Base-by-base conservation (phyloP, 352 stramenopile species). In the Pelagophyceae sp. region DNA sequence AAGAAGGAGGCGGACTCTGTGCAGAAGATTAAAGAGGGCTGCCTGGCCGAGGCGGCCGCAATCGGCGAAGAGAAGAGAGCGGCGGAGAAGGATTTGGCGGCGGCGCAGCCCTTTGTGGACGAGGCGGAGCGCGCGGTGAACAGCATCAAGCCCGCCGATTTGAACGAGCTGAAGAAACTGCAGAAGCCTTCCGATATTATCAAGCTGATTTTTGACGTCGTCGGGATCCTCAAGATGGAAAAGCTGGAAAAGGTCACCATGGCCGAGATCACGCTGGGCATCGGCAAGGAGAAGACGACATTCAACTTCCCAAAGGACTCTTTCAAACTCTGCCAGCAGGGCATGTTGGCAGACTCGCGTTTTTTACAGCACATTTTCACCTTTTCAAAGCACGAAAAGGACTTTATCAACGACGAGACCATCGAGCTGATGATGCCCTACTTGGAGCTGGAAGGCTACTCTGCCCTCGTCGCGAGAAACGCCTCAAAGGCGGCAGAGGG, bases 121-220 rank as follows among this genome's bases (percentile, higher is more conserved):
- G 90, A 94, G 78, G 91, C 91, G 0, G 88, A 95, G 77, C 82
- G 87, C 11, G 91, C 91, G 1, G 88, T 92, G 2, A 92, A 87
- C 38, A 91, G 83, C 75, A 95, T 96, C 80, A 92, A 92, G 63
- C 86, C 91, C 0, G 93, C 92, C 76, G 91, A 95, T 79, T 75
- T 96, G 70, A 94, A 93, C 77, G 92, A 96, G 77, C 82, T 96
- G 29, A 96, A 96, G 80, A 96, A 94, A 71, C 82, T 96, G 20
- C 85, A 88, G 6, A 96, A 94, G 77, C 91, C 91, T 0, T 87
- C 87, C 0, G 90, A 96, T 72, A 92, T 96, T 63, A 96, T 96
- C 83, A 95, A 95, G 61, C 82, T 96, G 3, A 94, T 96, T 67
- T 95, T 96, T 76, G 92, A 96, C 83, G 92, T 90, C 75, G 91